Base-by-base conservation (phyloP, 1,284 basidiomycete genomes). In the Heterobasidion irregulare region DNA sequence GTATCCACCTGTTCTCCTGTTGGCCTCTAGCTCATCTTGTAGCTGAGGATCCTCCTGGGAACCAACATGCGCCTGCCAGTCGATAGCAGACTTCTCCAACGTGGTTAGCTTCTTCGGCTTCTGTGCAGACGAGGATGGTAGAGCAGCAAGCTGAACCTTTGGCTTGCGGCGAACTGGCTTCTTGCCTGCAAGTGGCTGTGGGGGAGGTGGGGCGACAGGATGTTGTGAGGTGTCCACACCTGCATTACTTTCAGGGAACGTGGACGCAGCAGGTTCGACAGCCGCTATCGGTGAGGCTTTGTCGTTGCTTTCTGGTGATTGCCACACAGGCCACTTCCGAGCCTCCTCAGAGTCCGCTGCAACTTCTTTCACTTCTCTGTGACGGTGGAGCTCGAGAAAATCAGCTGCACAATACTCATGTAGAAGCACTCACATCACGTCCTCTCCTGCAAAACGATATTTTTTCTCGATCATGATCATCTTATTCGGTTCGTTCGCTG, bases 11-110 rank as follows among this genome's bases (percentile, higher is more conserved):
- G 82, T 79, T 51, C 83, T 76, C 50, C 84, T 71, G 58, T 91
- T 84, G 0, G 79, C 79, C 50, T 86, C 80, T n/a, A 93, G 74
- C 59, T 89, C 85, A 59, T 90, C 84, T 57, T 79, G 76, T 10
- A 84, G 64, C 2, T 70, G 72, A 0, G 71, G 61, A 8, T 68
- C 67, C 19, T 71, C 66, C 56, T 77, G 71, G 0, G 74, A 61
- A 19, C 74, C 66, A n/a, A 88, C 68, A 64, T 92, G 86, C 1
- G 80, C 68, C 38, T 76, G 75, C 90, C 90, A 93, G 65, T 92
- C 90, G 77, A 92, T 82, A 10, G 84, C 81, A 0, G 86, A 90
- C 66, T 91, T 92, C 61, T 90, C 87, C 8, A 92, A 72, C 19
- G 89, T 92, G 10, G 85, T 84, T 6, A 93, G 73, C 68, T 88